These are phyloP conservation scores for Pueraria montana DNA, from an alignment of 306 rosid genomes.

Conservation along the genomic window DNA sequence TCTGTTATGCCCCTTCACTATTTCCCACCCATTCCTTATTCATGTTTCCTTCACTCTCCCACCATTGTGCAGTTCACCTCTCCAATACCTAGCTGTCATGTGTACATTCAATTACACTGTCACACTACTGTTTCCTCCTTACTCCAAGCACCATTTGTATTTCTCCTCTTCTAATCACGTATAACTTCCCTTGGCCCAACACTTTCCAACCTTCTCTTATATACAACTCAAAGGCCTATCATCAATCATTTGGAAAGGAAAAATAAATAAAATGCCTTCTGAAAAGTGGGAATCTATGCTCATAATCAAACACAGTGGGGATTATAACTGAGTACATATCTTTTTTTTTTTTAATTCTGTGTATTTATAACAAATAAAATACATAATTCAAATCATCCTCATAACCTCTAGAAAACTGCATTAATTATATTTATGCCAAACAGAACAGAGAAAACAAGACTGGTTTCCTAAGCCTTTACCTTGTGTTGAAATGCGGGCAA, in stretches of 20 bases:
- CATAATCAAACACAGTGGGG: conserved; percentile 21
- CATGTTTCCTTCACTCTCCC: neutral
- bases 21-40: neutral
- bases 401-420: conserved; percentile 4
- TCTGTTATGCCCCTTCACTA: neutral
- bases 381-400: conserved; percentile 23
- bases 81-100: neutral
- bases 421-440: conserved; percentile 25
- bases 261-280: neutral
- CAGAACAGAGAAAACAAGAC: conserved; percentile 35
- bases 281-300: conserved; percentile 15
- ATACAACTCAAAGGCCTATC: neutral
- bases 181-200: neutral
- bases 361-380: conserved; percentile 13
- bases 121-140: conserved; percentile 9
- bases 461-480: conserved; percentile 48
- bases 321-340: conserved; percentile 9
- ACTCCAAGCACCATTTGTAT: neutral
- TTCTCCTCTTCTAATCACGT: neutral
- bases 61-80: neutral
- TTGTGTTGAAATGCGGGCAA: conserved; percentile 34
- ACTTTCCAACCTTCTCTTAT: too few species aligned
- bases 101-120: neutral
- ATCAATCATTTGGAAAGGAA: neutral
- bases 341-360: neutral